Conservation (phyloP, 495 filamentous ascomycete genomes). For the Penicillium ucsense region DNA sequence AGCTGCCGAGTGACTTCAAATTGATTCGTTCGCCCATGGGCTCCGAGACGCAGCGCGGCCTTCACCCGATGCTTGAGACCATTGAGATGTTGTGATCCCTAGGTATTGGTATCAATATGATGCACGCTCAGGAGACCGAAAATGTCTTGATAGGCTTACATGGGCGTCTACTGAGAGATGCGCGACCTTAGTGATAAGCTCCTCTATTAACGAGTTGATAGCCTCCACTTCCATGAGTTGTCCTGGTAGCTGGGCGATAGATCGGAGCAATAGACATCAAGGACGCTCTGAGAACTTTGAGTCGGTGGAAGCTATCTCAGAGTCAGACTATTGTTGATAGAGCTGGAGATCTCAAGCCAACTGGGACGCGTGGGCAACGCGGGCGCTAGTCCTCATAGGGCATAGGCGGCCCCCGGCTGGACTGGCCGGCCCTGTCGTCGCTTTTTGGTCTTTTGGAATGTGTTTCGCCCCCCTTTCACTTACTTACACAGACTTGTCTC, state of each 20-base stretch:
- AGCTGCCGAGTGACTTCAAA: constrained; percentile 70
- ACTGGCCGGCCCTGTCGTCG: constrained; percentile 5
- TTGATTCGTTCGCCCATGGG: constrained; percentile 70
- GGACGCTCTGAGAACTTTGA: too few species aligned
- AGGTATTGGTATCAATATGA: constrained; percentile 33
- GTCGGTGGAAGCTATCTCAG: too few species aligned
- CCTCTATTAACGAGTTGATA: constrained; percentile 25
- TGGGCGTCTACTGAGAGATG: constrained; percentile 20
- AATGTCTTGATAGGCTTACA: background rate
- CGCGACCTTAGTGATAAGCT: constrained; percentile 25
- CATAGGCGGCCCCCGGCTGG: constrained; percentile 7
- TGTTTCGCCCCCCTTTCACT: constrained; percentile 10
- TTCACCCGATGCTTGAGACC: constrained; percentile 21
- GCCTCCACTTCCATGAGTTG: constrained; percentile 39
- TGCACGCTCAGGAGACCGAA: constrained; percentile 15
- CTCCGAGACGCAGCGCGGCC: constrained; percentile 37
- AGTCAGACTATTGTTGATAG: too few species aligned
- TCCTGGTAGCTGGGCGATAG: background rate
- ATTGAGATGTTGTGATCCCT: constrained; percentile 21
- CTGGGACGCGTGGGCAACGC: constrained; percentile 9
- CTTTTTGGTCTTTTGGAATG: background rate
- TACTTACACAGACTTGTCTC: background rate
- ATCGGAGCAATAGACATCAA: background rate
- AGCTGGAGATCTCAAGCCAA: constrained; percentile 3
- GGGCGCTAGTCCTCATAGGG: constrained; percentile 22